phyloP scores from a whole-genome alignment of 352 stramenopile species.

The Phytophthora hibernalis region DNA sequence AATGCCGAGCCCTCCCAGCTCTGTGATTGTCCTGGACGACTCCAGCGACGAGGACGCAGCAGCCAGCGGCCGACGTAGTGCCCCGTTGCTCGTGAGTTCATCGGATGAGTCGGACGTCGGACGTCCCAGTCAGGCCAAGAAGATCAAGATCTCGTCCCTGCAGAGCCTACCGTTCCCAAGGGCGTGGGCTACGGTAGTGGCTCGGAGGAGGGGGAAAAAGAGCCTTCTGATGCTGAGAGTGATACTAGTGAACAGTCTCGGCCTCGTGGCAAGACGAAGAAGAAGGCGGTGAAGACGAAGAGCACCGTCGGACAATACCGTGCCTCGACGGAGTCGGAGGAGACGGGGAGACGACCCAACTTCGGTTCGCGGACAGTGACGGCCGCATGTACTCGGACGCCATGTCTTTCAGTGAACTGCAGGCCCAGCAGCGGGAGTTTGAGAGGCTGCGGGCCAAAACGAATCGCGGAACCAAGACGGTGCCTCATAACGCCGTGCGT shows the following conservation, averaged over 20 bases:
- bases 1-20: slow-evolving; percentile 36
- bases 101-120: slow-evolving; percentile 32
- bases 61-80: slow-evolving; percentile 4
- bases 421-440: slow-evolving; percentile 65
- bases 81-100: slow-evolving; percentile 20
- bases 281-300: slow-evolving; percentile 12
- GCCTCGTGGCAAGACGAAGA: slow-evolving; percentile 12
- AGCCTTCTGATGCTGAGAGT: slow-evolving; percentile 11
- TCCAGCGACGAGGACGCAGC: slow-evolving; percentile 50
- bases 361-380: slow-evolving; percentile 23
- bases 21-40: slow-evolving; percentile 62
- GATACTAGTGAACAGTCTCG: slow-evolving; percentile 3
- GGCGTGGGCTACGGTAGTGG: slow-evolving; percentile 12
- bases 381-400: slow-evolving; percentile 43
- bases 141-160: slow-evolving; percentile 12
- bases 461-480: slow-evolving; percentile 24
- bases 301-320: slow-evolving; percentile 1
- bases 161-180: slow-evolving; percentile 2
- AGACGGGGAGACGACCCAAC: slow-evolving; percentile 12
- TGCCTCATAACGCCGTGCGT: slow-evolving; percentile 11
- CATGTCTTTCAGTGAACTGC: slow-evolving; percentile 67
- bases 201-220: slow-evolving; percentile 3
- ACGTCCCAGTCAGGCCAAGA: slow-evolving; percentile 24
- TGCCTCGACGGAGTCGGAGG: slow-evolving; percentile 16
- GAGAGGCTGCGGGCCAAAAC: slow-evolving; percentile 39